phyloP scores from a whole-genome alignment of 2,329 filamentous ascomycete genomes.

The Volutella citrinella region DNA sequence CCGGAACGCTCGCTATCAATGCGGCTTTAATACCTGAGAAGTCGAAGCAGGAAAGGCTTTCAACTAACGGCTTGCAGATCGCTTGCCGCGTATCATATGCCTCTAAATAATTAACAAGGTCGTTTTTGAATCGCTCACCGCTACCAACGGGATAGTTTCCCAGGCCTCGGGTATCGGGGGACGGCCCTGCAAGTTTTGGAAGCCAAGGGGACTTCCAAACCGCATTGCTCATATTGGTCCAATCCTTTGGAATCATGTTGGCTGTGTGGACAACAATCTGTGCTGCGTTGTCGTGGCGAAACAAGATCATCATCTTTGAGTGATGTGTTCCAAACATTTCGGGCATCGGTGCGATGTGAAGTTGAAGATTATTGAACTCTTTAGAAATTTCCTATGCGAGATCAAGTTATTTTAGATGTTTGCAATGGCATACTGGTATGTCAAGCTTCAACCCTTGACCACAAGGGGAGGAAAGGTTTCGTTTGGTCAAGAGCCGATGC shows the following conservation, averaged over 20 bases:
- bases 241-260: conserved; percentile 87
- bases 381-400: conserved; percentile 54
- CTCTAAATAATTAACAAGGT: conserved; percentile 69
- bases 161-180: background rate
- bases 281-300: conserved; percentile 72
- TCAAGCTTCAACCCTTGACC: too few relatives aligned
- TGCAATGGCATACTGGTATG: too few relatives aligned
- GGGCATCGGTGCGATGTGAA: conserved; percentile 75
- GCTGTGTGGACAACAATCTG: conserved; percentile 85
- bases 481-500: too few relatives aligned
- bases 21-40: conserved; percentile 68
- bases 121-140: conserved; percentile 70
- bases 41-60: conserved; percentile 60
- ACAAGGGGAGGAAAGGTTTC: too few relatives aligned
- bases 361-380: conserved; percentile 63
- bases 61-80: conserved; percentile 53
- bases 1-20: conserved; percentile 76
- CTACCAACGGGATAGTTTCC: conserved; percentile 42
- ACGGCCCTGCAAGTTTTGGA: conserved; percentile 38
- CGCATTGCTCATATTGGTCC: conserved; percentile 84
- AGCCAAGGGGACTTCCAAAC: conserved; percentile 76
- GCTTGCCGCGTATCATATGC: conserved; percentile 61
- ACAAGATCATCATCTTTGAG: conserved; percentile 81
- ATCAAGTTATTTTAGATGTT: too few relatives aligned
- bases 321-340: conserved; percentile 85